Conservation (phyloP, 805 yeast species). For the Dipodascopsis uninucleata region DNA sequence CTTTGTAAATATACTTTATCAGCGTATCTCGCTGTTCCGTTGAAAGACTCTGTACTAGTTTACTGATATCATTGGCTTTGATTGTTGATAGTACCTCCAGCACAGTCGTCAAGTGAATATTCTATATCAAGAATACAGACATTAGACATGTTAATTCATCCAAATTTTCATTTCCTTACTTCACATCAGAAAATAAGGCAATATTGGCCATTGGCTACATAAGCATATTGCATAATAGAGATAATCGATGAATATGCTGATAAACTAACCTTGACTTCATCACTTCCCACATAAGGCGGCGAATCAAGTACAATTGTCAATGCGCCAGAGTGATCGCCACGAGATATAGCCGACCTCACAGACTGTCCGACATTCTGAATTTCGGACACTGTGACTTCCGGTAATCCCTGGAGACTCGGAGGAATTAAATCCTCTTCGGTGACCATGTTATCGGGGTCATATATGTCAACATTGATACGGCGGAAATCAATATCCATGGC, state of each 20-base stretch:
- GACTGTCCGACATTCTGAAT: slow-evolving; percentile 40
- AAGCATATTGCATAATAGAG: slow-evolving; percentile 4
- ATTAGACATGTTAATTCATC: slow-evolving; percentile 2
- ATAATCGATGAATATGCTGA: too few relatives aligned
- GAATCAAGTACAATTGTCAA: slow-evolving; percentile 57
- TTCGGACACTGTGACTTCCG: slow-evolving; percentile 50
- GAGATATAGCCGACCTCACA: slow-evolving; percentile 58
- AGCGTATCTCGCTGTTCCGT: slow-evolving; percentile 70
- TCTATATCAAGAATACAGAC: slow-evolving; percentile 28
- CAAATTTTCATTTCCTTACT: slow-evolving; percentile 10
- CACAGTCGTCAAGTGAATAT: slow-evolving; percentile 51
- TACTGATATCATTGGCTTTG: slow-evolving; percentile 62
- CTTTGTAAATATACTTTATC: slow-evolving; percentile 79
- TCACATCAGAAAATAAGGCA: background rate
- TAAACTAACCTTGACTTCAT: slow-evolving; percentile 45
- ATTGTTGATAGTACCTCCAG: slow-evolving; percentile 68
- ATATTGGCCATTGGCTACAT: too few relatives aligned
- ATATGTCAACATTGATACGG: slow-evolving; percentile 88
- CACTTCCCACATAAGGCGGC: slow-evolving; percentile 82
- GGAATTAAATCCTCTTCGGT: slow-evolving; percentile 60
- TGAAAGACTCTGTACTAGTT: slow-evolving; percentile 55
- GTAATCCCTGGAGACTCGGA: slow-evolving; percentile 40
- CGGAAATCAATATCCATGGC: slow-evolving; percentile 49
- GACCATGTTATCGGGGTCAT: slow-evolving; percentile 71
- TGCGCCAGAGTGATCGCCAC: slow-evolving; percentile 71